Evolutionary conservation across 441 rosid species (phyloP).

Genomic region (Erodium texanum): DNA sequence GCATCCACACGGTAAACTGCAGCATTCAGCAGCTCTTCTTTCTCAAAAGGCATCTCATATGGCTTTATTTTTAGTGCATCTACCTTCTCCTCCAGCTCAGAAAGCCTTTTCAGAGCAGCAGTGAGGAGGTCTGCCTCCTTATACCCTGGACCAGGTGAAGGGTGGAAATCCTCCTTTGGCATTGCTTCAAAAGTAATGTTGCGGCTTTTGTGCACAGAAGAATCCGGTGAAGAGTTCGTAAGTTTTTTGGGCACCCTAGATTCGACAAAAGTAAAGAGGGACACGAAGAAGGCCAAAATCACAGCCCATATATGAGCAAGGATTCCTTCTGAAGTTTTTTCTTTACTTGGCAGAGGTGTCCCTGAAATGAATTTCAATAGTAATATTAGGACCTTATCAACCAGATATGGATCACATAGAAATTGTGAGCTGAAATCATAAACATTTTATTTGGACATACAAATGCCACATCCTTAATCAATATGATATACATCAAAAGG

Average conservation of each 20-base stretch:
- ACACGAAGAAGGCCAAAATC: slow-evolving; percentile 50
- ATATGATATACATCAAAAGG: neutral
- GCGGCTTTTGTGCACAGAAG: slow-evolving; percentile 25
- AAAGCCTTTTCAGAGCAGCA: slow-evolving; percentile 62
- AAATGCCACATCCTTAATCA: neutral
- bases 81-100: slow-evolving; percentile 82
- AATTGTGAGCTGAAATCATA: neutral
- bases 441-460: neutral
- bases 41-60: slow-evolving; percentile 83
- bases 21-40: slow-evolving; percentile 84
- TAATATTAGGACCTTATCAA: neutral
- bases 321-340: slow-evolving; percentile 50
- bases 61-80: slow-evolving; percentile 73
- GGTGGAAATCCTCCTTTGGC: slow-evolving; percentile 42
- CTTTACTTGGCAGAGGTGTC: slow-evolving; percentile 28
- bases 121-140: slow-evolving; percentile 51
- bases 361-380: slow-evolving; percentile 33
- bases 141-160: slow-evolving; percentile 47
- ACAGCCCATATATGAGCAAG: slow-evolving; percentile 31
- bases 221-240: slow-evolving; percentile 33
- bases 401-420: neutral
- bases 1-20: slow-evolving; percentile 97
- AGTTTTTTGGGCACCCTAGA: slow-evolving; percentile 38
- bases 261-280: slow-evolving; percentile 40
- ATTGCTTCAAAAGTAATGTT: slow-evolving; percentile 28